Base-by-base conservation (phyloP, 495 filamentous ascomycete species). In the Barbatosphaeria neglecta region DNA sequence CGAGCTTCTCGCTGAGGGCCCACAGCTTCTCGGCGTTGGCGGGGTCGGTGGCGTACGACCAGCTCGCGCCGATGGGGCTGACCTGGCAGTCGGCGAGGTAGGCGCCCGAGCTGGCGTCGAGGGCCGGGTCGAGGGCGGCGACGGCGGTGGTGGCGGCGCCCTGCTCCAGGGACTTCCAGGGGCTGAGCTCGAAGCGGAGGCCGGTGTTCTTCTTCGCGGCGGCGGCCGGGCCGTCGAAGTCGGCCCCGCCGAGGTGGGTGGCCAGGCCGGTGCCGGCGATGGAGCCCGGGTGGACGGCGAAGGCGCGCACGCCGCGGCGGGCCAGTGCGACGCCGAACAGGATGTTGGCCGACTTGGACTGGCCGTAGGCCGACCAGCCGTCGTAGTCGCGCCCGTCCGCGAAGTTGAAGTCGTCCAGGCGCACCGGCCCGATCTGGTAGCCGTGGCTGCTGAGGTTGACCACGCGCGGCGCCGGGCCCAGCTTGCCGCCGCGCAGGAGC, bases 331-430 rank as follows among this genome's bases (percentile, higher is more conserved):
- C 37, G 1, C 70, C 60, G 41, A 78, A 68, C 22, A 78, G 58
- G 18, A 75, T 65, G 47, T 75, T 79, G 17, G 74, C 74, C 5
- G 73, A 64, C 56, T 77, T 78, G 41, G 69, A 69, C 40, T 74
- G 66, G 4, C 61, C 72, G 41, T 77, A 76, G 5, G 66, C 68
- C 7, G 18, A 22, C 67, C 66, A 73, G n/a, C 54, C 55, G 44
- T 73, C 58, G 51, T 81, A 81, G 0, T 44, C 62, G 31, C 65
- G 52, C n/a, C 72, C 72, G 0, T 61, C 50, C 69, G 52, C 54
- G 44, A 77, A 78, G 37, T 61, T 58, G 35, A 49, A 61, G 52
- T 80, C 76, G 35, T 57, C 55, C 25, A 67, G 78, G 11, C 75
- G 54, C 13, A 80, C 49, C 1, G 62, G 63, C 11, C 51, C 55